Conservation (phyloP, 2,329 filamentous ascomycete species). For the Aspergillus awamori region DNA sequence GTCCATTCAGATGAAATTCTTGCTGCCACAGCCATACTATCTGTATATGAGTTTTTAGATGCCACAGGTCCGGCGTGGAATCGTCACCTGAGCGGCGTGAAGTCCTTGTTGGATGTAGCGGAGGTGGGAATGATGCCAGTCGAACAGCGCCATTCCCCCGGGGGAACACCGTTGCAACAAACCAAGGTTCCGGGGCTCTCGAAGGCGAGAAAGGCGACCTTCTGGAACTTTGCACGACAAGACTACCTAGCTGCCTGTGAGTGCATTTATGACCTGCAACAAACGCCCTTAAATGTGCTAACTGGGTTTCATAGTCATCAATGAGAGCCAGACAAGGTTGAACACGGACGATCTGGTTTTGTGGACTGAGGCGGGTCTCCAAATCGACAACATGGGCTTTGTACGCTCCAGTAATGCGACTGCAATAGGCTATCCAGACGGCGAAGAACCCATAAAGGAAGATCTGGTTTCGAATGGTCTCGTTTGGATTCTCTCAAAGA, state of each 20-base stretch:
- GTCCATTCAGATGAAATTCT: slow-evolving; percentile 60
- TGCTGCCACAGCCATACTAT: slow-evolving; percentile 67
- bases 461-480: slow-evolving; percentile 67
- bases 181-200: slow-evolving; percentile 48
- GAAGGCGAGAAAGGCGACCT: slow-evolving; percentile 61
- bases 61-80: slow-evolving; percentile 66
- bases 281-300: not conserved
- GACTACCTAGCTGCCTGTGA: slow-evolving; percentile 66
- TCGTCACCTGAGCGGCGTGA: slow-evolving; percentile 66
- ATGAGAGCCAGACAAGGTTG: slow-evolving; percentile 62
- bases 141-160: slow-evolving; percentile 47
- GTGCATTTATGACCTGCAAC: slow-evolving; percentile 17
- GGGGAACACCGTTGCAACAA: slow-evolving; percentile 34
- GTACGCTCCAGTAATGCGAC: slow-evolving; percentile 48
- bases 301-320: slow-evolving; percentile 47
- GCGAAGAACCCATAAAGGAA: slow-evolving; percentile 58
- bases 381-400: slow-evolving; percentile 58
- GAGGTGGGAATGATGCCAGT: slow-evolving; percentile 46
- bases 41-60: slow-evolving; percentile 70
- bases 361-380: slow-evolving; percentile 66
- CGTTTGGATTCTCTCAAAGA: slow-evolving; percentile 67
- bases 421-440: slow-evolving; percentile 36
- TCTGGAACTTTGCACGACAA: slow-evolving; percentile 69
- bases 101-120: slow-evolving; percentile 59
- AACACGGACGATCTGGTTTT: slow-evolving; percentile 64